These are phyloP conservation scores for Lanmaoa rubissima DNA, from an alignment of 768 basidiomycete genomes.

Conservation along the genomic window DNA sequence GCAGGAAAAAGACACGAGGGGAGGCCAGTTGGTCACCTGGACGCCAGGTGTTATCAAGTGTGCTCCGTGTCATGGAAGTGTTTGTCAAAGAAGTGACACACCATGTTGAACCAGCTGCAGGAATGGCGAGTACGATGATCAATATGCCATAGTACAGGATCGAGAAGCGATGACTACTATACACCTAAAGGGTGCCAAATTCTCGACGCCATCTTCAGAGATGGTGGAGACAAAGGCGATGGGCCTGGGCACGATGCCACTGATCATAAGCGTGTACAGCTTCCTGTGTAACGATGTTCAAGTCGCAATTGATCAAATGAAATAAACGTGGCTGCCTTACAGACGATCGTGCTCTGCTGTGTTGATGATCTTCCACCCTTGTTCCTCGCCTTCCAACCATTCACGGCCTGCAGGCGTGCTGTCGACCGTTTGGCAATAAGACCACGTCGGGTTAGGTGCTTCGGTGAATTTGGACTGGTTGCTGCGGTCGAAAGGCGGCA, in stretches of 20 bases:
- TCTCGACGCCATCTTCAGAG: constrained; percentile 32
- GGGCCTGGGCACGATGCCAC: constrained; percentile 44
- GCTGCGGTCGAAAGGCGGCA: constrained; percentile 28
- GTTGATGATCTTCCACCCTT: constrained; percentile 36
- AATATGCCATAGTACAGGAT: background rate
- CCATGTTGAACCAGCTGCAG: constrained; percentile 31
- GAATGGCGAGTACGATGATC: background rate
- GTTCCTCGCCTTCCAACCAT: constrained; percentile 36
- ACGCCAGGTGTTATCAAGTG: background rate
- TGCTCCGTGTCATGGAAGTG: background rate
- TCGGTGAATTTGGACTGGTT: constrained; percentile 26
- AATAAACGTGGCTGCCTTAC: constrained; percentile 17
- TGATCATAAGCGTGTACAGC: constrained; percentile 36
- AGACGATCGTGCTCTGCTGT: constrained; percentile 26
- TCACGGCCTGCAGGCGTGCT: constrained; percentile 28
- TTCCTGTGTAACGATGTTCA: constrained; percentile 8
- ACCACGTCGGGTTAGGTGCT: constrained; percentile 32
- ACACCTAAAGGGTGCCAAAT: constrained; percentile 45
- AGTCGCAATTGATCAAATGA: background rate
- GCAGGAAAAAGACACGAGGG: constrained; percentile 40
- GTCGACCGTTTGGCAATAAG: constrained; percentile 30
- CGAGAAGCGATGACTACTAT: background rate
- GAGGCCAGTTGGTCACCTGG: constrained; percentile 23
- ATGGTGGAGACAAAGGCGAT: constrained; percentile 44
- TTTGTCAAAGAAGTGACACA: background rate